Conservation (phyloP, 2,329 filamentous ascomycete genomes). For the Ceratocystis alfenasii region DNA sequence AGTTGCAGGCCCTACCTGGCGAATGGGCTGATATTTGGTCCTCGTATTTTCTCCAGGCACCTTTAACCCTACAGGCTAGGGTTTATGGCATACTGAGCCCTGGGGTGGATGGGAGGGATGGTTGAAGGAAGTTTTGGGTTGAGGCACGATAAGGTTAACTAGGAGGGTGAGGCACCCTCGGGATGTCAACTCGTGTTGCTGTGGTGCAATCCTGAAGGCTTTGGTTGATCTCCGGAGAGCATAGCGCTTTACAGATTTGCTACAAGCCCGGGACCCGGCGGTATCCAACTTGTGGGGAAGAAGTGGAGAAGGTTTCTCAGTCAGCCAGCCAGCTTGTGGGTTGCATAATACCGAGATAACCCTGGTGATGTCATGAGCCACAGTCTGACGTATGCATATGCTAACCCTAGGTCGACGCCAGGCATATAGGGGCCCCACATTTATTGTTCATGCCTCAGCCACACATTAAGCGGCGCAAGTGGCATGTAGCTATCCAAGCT, state of each 20-base stretch:
- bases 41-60: background rate
- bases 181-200: too few relatives aligned
- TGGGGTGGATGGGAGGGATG: background rate
- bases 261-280: too few relatives aligned
- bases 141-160: background rate
- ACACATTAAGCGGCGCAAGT: background rate
- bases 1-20: background rate
- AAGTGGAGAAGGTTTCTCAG: too few relatives aligned
- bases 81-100: background rate
- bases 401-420: background rate
- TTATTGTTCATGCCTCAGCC: conserved; percentile 7
- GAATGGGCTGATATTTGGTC: conserved; percentile 12
- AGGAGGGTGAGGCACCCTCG: background rate
- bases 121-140: background rate
- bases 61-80: background rate
- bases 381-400: background rate
- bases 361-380: background rate
- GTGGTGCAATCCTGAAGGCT: too few relatives aligned
- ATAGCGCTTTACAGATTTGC: too few relatives aligned
- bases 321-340: too few relatives aligned
- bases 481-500: background rate
- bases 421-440: background rate
- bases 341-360: background rate
- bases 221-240: too few relatives aligned
- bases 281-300: too few relatives aligned